Conservation (phyloP, 441 rosid genomes). For the Populus hybrid region DNA sequence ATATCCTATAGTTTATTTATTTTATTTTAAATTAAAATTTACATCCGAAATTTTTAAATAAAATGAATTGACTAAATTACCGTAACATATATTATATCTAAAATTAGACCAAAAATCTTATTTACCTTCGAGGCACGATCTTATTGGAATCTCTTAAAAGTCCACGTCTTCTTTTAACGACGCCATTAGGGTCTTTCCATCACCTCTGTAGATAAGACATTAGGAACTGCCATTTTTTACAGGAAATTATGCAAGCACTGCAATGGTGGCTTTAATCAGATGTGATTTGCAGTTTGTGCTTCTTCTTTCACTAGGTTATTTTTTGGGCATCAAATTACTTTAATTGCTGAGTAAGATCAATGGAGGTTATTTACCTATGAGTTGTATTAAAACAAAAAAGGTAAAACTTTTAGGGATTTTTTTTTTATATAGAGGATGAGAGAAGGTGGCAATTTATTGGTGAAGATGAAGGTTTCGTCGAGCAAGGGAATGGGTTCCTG, state of each 20-base stretch:
- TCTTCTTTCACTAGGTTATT: constrained; percentile 16
- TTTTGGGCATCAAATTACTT: neutral
- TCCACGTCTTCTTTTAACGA: neutral
- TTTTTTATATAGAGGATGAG: constrained; percentile 32
- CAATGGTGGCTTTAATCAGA: constrained; percentile 96
- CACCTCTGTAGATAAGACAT: constrained; percentile 11
- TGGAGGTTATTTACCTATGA: neutral
- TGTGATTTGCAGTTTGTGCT: constrained; percentile 89
- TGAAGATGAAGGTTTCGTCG: constrained; percentile 21
- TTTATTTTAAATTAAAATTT: too few species aligned
- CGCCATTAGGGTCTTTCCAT: neutral
- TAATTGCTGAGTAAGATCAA: constrained; percentile 8
- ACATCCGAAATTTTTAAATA: too few species aligned
- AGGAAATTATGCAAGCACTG: constrained; percentile 89
- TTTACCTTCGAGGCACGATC: too few species aligned
- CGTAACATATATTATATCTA: neutral
- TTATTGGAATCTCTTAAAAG: neutral
- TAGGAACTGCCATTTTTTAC: constrained; percentile 22
- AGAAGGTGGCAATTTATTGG: constrained; percentile 24
- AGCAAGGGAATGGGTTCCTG: constrained; percentile 11
- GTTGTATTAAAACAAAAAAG: neutral
- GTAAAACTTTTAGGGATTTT: constrained; percentile 16
- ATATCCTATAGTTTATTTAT: too few species aligned
- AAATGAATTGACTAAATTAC: neutral
- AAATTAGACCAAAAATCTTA: neutral